These are phyloP conservation scores for Fusarium albidum DNA, from an alignment of 2,329 filamentous ascomycete species.

Conservation along the genomic window DNA sequence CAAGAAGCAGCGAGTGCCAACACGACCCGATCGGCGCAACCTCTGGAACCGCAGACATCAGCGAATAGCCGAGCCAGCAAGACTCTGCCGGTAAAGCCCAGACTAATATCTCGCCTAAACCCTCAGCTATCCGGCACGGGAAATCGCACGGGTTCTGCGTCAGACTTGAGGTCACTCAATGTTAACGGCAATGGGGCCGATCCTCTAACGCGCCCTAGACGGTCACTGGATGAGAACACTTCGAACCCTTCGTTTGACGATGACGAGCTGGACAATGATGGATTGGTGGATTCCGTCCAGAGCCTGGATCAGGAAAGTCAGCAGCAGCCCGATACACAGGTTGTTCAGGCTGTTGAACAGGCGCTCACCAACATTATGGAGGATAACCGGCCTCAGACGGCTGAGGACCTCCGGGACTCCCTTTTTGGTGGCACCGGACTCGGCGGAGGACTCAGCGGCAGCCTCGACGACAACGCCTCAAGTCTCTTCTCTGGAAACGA, in stretches of 20 bases:
- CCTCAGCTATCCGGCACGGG: conserved; percentile 45
- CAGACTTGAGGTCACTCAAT: conserved; percentile 54
- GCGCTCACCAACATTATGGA: conserved; percentile 94
- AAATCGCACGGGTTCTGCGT: conserved; percentile 56
- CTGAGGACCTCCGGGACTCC: conserved; percentile 71
- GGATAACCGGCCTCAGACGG: conserved; percentile 70
- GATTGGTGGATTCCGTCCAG: conserved; percentile 74
- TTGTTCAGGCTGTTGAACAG: conserved; percentile 92
- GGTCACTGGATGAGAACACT: conserved; percentile 73
- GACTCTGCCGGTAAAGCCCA: conserved; percentile 55
- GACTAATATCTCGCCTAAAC: conserved; percentile 53
- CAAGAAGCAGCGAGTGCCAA: conserved; percentile 70
- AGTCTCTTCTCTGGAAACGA: conserved; percentile 62
- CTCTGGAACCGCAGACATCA: conserved; percentile 35
- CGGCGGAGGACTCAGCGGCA: conserved; percentile 27
- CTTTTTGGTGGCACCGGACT: conserved; percentile 59
- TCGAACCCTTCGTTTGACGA: conserved; percentile 77
- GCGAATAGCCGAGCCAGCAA: conserved; percentile 42
- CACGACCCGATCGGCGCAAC: conserved; percentile 31
- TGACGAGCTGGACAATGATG: conserved; percentile 78
- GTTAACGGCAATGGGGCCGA: conserved; percentile 51
- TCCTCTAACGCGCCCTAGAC: conserved; percentile 57
- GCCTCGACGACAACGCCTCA: conserved; percentile 48
- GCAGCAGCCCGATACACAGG: conserved; percentile 73
- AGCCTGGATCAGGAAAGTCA: conserved; percentile 80